Conservation (phyloP, 352 stramenopile species). For the Phytophthora europaea region DNA sequence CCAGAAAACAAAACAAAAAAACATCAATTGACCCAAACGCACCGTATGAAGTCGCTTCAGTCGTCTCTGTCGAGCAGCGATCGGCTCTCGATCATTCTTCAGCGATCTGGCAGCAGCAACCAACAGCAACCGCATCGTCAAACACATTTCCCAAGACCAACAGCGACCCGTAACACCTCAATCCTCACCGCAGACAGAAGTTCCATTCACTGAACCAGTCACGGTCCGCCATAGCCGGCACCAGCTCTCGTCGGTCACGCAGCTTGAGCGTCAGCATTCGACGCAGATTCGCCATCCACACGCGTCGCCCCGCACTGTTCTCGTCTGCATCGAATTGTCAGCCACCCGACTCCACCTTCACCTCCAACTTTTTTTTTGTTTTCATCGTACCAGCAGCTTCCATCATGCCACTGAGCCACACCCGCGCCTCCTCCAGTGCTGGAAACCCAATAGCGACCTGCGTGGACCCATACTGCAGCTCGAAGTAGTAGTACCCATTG, state of each 20-base stretch:
- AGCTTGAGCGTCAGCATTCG: constrained; percentile 61
- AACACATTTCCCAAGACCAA: not conserved
- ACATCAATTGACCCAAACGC: not conserved
- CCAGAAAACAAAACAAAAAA: not conserved
- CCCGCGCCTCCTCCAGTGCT: constrained; percentile 47
- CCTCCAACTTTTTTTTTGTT: not conserved
- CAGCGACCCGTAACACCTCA: not conserved
- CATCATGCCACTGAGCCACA: constrained; percentile 75
- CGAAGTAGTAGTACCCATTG: constrained; percentile 72
- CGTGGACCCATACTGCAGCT: constrained; percentile 52
- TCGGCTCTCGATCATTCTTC: constrained; percentile 47
- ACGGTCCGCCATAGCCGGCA: constrained; percentile 66
- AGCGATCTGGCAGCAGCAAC: constrained; percentile 35
- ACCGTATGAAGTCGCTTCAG: constrained; percentile 75
- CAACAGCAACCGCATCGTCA: not conserved
- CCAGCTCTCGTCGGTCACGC: constrained; percentile 60
- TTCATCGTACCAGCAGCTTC: constrained; percentile 55
- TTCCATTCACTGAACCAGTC: constrained; percentile 89
- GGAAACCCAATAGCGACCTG: constrained; percentile 65
- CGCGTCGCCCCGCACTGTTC: constrained; percentile 73
- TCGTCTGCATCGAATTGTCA: constrained; percentile 49
- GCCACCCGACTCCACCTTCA: not conserved
- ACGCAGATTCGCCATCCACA: constrained; percentile 73
- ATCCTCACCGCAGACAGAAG: constrained; percentile 67
- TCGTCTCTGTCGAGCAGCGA: constrained; percentile 53